Evolutionary conservation across 2,329 filamentous ascomycete genomes (phyloP).

Genomic region (Xylaria sp.): DNA sequence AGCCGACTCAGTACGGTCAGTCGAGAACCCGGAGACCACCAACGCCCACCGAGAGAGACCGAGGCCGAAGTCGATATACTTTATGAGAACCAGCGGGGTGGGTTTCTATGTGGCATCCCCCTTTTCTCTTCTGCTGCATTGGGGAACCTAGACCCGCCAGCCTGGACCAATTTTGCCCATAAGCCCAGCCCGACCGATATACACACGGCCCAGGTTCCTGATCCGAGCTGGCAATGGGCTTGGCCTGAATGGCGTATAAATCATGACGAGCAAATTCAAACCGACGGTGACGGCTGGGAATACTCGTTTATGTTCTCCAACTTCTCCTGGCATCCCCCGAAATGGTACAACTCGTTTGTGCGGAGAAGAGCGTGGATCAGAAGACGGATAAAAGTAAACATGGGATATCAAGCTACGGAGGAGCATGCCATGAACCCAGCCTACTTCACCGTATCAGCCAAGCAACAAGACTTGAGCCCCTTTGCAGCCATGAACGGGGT

Average conservation of each 20-base stretch:
- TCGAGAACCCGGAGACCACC: constrained; percentile 15
- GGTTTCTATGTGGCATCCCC: constrained; percentile 86
- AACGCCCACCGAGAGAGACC: constrained; percentile 43
- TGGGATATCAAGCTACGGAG: constrained; percentile 58
- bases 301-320: constrained; percentile 89
- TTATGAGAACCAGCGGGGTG: constrained; percentile 94
- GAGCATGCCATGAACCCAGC: constrained; percentile 77
- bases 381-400: constrained; percentile 73
- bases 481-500: constrained; percentile 52
- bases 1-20: constrained; percentile 1
- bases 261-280: constrained; percentile 74
- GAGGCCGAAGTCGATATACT: constrained; percentile 81
- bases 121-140: constrained; percentile 90
- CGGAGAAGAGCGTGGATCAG: constrained; percentile 88
- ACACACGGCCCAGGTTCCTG: constrained; percentile 88
- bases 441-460: constrained; percentile 79
- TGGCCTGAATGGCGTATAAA: constrained; percentile 73
- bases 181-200: constrained; percentile 73
- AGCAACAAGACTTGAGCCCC: constrained; percentile 52
- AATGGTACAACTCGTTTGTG: constrained; percentile 97
- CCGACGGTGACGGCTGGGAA: constrained; percentile 92
- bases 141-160: constrained; percentile 82
- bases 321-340: constrained; percentile 88
- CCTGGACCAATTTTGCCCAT: constrained; percentile 82
- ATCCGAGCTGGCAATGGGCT: constrained; percentile 94